Percentiles rank a stretch among this genome's conserved stretches.
Conservation (phyloP, 306 rosid species). For the Dryas octopetala region DNA sequence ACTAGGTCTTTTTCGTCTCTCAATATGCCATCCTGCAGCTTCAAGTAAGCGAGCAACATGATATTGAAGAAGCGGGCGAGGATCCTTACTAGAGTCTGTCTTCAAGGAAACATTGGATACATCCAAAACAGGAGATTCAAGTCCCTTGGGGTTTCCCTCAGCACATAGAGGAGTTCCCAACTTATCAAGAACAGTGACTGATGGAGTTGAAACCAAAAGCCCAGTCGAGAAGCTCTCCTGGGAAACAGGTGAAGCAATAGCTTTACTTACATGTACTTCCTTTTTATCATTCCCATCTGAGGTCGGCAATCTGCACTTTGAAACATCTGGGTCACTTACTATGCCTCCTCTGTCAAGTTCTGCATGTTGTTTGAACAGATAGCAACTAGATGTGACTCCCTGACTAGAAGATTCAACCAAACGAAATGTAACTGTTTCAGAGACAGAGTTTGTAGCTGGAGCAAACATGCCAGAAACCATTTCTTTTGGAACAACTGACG, state of each 20-base stretch:
- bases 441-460: conserved; percentile 40
- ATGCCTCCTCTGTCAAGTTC: conserved; percentile 32
- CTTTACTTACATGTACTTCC: conserved; percentile 46
- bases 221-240: conserved; percentile 81
- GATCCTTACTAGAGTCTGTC: conserved; percentile 50
- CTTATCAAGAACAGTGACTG: conserved; percentile 40
- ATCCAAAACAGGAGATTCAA: conserved; percentile 36
- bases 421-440: conserved; percentile 49
- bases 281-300: conserved; percentile 48
- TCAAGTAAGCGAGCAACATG: conserved; percentile 51
- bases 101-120: conserved; percentile 37
- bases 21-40: conserved; percentile 80
- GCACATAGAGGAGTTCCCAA: conserved; percentile 50
- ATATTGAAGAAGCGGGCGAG: conserved; percentile 63
- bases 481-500: conserved; percentile 40
- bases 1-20: conserved; percentile 70
- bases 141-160: conserved; percentile 46
- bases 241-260: conserved; percentile 78
- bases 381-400: conserved; percentile 74
- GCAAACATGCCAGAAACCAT: conserved; percentile 32
- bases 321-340: conserved; percentile 38
- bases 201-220: conserved; percentile 57
- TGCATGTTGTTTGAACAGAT: conserved; percentile 52
- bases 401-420: conserved; percentile 77
- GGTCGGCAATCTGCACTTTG: conserved; percentile 34